Percentiles rank a stretch among this genome's conserved stretches.
phyloP scores from a whole-genome alignment of 306 rosid genomes.

The Quercus glauca region DNA sequence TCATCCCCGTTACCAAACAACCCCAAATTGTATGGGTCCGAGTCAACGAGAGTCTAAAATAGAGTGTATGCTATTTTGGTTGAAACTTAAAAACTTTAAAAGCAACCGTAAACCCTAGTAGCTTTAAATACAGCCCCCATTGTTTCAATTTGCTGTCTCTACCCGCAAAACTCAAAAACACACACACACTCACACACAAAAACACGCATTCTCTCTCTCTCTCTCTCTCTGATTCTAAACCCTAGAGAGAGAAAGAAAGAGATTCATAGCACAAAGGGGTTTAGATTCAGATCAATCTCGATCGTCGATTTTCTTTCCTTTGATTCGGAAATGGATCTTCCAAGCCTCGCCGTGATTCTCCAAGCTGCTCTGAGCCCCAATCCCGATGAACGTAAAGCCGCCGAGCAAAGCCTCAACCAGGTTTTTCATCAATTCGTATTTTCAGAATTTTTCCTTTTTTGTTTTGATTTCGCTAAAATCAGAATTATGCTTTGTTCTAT shows the following conservation, averaged over 20 bases:
- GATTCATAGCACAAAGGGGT: constrained; percentile 24
- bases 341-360: constrained; percentile 53
- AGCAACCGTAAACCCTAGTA: constrained; percentile 67
- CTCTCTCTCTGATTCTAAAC: constrained; percentile 36
- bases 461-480: background rate
- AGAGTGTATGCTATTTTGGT: background rate
- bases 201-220: constrained; percentile 9
- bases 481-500: background rate
- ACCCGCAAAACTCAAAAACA: background rate
- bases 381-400: constrained; percentile 92
- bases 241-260: constrained; percentile 25
- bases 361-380: constrained; percentile 93
- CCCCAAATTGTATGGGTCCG: too few species aligned
- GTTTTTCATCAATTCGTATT: constrained; percentile 24
- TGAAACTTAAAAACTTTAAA: constrained; percentile 17
- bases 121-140: constrained; percentile 49
- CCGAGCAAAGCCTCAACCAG: constrained; percentile 89
- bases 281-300: constrained; percentile 27
- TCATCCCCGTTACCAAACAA: too few species aligned
- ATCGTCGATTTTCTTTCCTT: constrained; percentile 8
- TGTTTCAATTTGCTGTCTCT: background rate
- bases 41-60: too few species aligned
- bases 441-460: background rate
- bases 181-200: too few species aligned
- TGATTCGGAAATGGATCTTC: constrained; percentile 70